A percentile compares a stretch with the other conserved stretches of the same genome.
phyloP scores from a whole-genome alignment of 2,329 filamentous ascomycete species.

The Hypoxylon sp. region DNA sequence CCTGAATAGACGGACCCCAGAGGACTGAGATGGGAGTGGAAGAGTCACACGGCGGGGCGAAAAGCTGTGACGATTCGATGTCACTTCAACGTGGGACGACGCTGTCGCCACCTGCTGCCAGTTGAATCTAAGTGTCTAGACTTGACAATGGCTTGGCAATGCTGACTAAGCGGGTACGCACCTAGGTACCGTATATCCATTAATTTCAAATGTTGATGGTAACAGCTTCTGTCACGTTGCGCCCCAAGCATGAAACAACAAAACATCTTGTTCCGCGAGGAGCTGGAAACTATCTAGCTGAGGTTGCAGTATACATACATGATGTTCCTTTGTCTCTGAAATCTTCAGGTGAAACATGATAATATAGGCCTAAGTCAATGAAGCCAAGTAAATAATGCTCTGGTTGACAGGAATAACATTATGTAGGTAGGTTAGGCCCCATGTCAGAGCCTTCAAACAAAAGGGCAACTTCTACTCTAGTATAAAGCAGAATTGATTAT shows the following conservation, averaged over 20 bases:
- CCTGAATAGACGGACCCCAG: constrained; percentile 53
- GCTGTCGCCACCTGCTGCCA: constrained; percentile 20
- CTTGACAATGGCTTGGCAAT: not conserved
- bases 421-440: too few species aligned
- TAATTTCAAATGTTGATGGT: not conserved
- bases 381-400: not conserved
- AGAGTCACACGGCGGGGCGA: constrained; percentile 53
- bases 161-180: not conserved
- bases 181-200: not conserved
- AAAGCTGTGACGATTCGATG: constrained; percentile 42
- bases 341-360: too few species aligned
- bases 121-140: not conserved
- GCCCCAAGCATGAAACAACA: too few species aligned
- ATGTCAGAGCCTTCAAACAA: not conserved
- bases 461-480: not conserved
- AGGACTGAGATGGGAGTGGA: constrained; percentile 43
- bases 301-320: too few species aligned
- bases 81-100: constrained; percentile 19
- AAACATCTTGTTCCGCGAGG: too few species aligned
- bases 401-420: too few species aligned
- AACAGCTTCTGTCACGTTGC: not conserved
- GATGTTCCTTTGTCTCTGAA: too few species aligned
- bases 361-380: not conserved
- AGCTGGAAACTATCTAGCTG: too few species aligned
- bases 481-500: not conserved